Conservation (phyloP, 371 early-diverging fungal species). For the Fennellomyces sp. region DNA sequence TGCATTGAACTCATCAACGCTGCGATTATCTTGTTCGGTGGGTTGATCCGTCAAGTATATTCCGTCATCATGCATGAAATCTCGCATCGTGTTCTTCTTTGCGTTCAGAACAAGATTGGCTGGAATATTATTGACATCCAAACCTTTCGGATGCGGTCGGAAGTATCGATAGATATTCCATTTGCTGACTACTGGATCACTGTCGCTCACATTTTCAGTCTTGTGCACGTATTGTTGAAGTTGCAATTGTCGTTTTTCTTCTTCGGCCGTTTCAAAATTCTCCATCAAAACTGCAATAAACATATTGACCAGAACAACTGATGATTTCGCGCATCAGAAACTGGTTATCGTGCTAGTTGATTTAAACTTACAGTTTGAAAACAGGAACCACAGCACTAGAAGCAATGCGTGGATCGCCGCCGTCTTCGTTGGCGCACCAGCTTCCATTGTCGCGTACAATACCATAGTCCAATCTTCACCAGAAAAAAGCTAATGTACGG, state of each 20-base stretch:
- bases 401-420: constrained; percentile 57
- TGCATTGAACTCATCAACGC: no score
- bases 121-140: constrained; percentile 45
- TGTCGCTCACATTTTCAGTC: constrained; percentile 25
- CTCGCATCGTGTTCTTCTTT: constrained; percentile 53
- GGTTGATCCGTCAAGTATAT: background rate
- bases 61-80: constrained; percentile 41
- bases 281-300: constrained; percentile 72
- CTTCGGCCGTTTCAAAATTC: constrained; percentile 66
- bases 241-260: constrained; percentile 61
- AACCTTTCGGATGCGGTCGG: constrained; percentile 49
- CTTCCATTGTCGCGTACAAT: constrained; percentile 57
- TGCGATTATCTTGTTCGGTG: no score
- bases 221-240: constrained; percentile 49
- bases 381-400: constrained; percentile 62
- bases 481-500: constrained; percentile 54
- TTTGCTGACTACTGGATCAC: constrained; percentile 46
- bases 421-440: constrained; percentile 35
- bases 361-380: constrained; percentile 69
- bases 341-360: no score
- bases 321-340: no score
- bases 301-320: constrained; percentile 66
- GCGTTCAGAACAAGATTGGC: constrained; percentile 41
- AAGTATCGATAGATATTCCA: constrained; percentile 61
- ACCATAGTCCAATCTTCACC: constrained; percentile 74